phyloP scores from a whole-genome alignment of 768 basidiomycete genomes.

The Suillus subluteus region DNA sequence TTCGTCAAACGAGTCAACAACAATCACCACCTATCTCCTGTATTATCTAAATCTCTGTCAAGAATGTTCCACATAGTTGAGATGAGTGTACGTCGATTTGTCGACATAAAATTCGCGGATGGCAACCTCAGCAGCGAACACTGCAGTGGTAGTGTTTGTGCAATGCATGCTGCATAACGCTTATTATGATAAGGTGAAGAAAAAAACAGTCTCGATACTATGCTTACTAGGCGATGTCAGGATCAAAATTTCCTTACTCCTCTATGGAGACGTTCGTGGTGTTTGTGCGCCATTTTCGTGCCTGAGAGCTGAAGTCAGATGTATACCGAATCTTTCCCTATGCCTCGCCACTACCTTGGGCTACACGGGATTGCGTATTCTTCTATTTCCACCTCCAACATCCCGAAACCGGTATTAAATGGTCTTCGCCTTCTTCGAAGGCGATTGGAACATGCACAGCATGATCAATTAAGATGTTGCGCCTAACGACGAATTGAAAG shows the following conservation, averaged over 20 bases:
- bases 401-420: conserved; percentile 67
- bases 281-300: conserved; percentile 13
- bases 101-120: conserved; percentile 76
- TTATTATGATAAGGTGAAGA: conserved; percentile 43
- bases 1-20: conserved; percentile 80
- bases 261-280: conserved; percentile 26
- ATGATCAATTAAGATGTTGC: conserved; percentile 71
- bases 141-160: conserved; percentile 59
- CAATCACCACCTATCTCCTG: conserved; percentile 67
- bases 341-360: conserved; percentile 43
- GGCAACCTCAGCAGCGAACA: conserved; percentile 69
- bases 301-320: conserved; percentile 48
- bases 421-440: conserved; percentile 61
- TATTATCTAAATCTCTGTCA: conserved; percentile 68
- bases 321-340: conserved; percentile 63
- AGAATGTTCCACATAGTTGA: conserved; percentile 83
- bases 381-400: conserved; percentile 50
- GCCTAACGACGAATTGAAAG: conserved; percentile 48
- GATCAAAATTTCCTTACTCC: conserved; percentile 49
- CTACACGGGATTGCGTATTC: conserved; percentile 43
- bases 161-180: conserved; percentile 66
- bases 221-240: conserved; percentile 56
- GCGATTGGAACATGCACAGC: conserved; percentile 82
- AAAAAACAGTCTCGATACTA: conserved; percentile 5
- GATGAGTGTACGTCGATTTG: conserved; percentile 83